These are phyloP conservation scores for Penicillium sp. DNA, from an alignment of 2,329 filamentous ascomycete genomes.

Conservation along the genomic window DNA sequence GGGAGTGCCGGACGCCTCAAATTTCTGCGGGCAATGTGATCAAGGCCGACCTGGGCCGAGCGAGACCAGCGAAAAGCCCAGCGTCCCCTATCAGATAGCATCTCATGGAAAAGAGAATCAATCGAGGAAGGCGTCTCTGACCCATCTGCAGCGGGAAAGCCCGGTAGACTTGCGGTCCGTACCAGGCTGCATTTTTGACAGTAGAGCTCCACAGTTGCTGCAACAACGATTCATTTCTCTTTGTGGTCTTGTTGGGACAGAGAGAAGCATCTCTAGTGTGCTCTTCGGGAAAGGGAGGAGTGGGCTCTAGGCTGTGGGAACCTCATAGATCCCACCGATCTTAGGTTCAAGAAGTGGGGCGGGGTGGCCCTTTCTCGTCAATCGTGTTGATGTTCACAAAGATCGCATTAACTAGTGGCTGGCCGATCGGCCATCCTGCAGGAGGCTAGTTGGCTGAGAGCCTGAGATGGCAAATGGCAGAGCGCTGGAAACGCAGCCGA, in stretches of 20 bases:
- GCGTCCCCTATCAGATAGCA: constrained; percentile 10
- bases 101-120: neutral
- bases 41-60: constrained; percentile 15
- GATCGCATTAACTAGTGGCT: constrained; percentile 23
- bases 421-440: constrained; percentile 32
- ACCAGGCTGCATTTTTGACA: constrained; percentile 26
- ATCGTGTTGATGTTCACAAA: constrained; percentile 17
- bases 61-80: constrained; percentile 9
- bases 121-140: constrained; percentile 10
- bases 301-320: neutral
- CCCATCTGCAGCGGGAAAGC: constrained; percentile 18
- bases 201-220: constrained; percentile 11
- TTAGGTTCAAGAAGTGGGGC: constrained; percentile 5
- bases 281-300: neutral
- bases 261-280: neutral
- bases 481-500: constrained; percentile 21
- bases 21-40: constrained; percentile 10
- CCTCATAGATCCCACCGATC: constrained; percentile 19
- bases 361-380: constrained; percentile 10
- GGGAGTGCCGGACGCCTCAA: neutral
- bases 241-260: neutral
- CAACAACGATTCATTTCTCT: constrained; percentile 1
- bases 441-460: constrained; percentile 35
- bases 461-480: constrained; percentile 28
- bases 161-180: constrained; percentile 24